These are phyloP conservation scores for Pseudogymnoascus verrucosus DNA, from an alignment of 2,329 filamentous ascomycete genomes.

Conservation along the genomic window DNA sequence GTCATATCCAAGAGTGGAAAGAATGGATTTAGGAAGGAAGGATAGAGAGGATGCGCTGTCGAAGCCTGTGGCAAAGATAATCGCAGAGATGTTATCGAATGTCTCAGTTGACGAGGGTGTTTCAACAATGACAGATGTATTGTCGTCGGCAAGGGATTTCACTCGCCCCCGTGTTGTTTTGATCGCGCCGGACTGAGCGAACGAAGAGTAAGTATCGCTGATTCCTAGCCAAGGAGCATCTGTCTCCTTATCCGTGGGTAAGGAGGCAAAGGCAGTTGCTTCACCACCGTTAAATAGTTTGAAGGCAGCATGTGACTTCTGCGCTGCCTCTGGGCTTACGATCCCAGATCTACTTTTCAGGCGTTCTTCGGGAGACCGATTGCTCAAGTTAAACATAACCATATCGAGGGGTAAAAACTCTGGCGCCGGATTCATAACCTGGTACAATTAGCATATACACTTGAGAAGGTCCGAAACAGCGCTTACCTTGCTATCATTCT, in stretches of 20 bases:
- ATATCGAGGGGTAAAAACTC: constrained; percentile 68
- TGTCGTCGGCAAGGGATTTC: background rate
- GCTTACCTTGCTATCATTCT: constrained; percentile 32
- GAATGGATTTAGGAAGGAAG: constrained; percentile 52
- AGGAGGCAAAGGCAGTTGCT: constrained; percentile 33
- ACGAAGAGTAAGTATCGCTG: constrained; percentile 65
- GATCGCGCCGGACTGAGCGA: constrained; percentile 59
- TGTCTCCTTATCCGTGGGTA: constrained; percentile 20
- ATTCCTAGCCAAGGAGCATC: constrained; percentile 60
- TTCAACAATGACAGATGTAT: background rate
- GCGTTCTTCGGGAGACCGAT: constrained; percentile 44
- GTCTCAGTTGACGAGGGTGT: constrained; percentile 18
- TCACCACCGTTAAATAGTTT: constrained; percentile 12
- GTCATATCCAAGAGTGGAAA: constrained; percentile 50
- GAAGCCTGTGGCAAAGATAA: constrained; percentile 72
- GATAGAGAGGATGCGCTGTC: constrained; percentile 54
- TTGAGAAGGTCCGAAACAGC: background rate
- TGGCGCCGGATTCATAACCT: constrained; percentile 36
- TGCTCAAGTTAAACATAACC: constrained; percentile 59
- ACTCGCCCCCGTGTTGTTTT: constrained; percentile 27
- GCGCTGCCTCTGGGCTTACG: constrained; percentile 50
- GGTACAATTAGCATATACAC: background rate
- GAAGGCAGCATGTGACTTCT: constrained; percentile 41
- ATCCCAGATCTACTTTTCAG: constrained; percentile 58
- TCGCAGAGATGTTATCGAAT: constrained; percentile 52